phyloP scores from a whole-genome alignment of 352 stramenopile genomes.

The Phytophthora fragariaefolia region DNA sequence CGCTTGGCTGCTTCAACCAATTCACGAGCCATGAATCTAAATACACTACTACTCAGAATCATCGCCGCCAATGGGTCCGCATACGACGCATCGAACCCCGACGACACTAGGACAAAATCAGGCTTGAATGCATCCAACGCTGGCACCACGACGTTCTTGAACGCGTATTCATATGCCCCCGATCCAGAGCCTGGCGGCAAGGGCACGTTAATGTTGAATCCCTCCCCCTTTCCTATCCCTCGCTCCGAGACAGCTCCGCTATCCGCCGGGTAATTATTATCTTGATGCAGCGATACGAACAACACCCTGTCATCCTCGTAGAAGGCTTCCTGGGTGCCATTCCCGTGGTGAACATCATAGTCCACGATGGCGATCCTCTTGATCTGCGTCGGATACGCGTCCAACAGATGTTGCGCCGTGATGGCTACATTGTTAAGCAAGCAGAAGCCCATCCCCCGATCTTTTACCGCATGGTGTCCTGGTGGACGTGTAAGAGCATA shows the following conservation, averaged over 20 bases:
- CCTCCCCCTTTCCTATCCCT: slow-evolving; percentile 44
- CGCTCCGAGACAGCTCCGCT: slow-evolving; percentile 54
- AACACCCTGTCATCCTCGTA: slow-evolving; percentile 76
- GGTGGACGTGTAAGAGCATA: slow-evolving; percentile 77
- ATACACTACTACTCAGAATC: slow-evolving; percentile 82
- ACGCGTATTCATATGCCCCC: slow-evolving; percentile 77
- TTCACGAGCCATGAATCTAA: slow-evolving; percentile 67
- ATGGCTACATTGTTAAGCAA: slow-evolving; percentile 80
- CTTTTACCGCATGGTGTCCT: slow-evolving; percentile 68
- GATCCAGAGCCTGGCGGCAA: slow-evolving; percentile 78
- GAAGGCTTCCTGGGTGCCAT: slow-evolving; percentile 95
- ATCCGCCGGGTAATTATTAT: slow-evolving; percentile 81
- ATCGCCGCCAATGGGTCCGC: slow-evolving; percentile 84
- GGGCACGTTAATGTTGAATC: slow-evolving; percentile 87
- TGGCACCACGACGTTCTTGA: slow-evolving; percentile 72
- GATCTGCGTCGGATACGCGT: slow-evolving; percentile 70
- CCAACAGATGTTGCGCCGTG: slow-evolving; percentile 53
- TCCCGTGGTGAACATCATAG: slow-evolving; percentile 97
- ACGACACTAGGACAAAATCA: slow-evolving; percentile 82
- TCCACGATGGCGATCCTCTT: slow-evolving; percentile 94
- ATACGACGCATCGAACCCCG: slow-evolving; percentile 82
- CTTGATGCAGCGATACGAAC: slow-evolving; percentile 83
- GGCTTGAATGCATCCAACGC: slow-evolving; percentile 73
- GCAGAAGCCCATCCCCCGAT: slow-evolving; percentile 76
- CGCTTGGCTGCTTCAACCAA: slow-evolving; percentile 53